A percentile compares a stretch with the other conserved stretches of the same genome.
Conservation (phyloP, 805 yeast genomes). For the Hanseniaspora thailandica region DNA sequence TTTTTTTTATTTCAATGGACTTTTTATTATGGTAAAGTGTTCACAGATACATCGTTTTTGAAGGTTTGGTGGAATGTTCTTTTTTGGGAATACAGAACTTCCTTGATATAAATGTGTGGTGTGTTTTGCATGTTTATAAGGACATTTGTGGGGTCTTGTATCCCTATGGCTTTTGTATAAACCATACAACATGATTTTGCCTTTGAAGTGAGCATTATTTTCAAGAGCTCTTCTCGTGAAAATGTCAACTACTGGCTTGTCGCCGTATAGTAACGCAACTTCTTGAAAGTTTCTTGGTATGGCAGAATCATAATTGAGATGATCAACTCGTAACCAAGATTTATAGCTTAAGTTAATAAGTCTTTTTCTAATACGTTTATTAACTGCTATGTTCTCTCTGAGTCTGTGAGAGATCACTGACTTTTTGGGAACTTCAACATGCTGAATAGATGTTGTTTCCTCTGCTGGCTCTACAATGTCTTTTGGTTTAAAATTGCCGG, state of each 20-base stretch:
- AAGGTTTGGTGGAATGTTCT: background rate
- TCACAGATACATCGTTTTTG: constrained; percentile 12
- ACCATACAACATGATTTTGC: constrained; percentile 4
- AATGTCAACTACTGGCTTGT: background rate
- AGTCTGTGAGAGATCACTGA: background rate
- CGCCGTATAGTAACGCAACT: background rate
- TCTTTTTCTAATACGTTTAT: background rate
- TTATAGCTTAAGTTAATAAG: background rate
- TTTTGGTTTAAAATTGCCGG: background rate
- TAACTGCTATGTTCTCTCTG: background rate
- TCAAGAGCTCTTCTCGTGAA: background rate
- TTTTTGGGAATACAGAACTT: background rate
- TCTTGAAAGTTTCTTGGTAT: too few relatives aligned
- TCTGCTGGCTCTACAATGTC: background rate
- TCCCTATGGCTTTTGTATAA: constrained; percentile 1
- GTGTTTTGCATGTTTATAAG: background rate
- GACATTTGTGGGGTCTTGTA: constrained; percentile 4
- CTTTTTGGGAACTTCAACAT: background rate
- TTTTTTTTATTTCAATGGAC: constrained; percentile 1
- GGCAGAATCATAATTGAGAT: too few relatives aligned
- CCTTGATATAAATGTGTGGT: constrained; percentile 1
- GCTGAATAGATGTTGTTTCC: background rate
- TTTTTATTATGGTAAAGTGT: constrained; percentile 2
- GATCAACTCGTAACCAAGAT: constrained; percentile 7
- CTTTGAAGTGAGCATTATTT: background rate